phyloP scores from a whole-genome alignment of 2,329 filamentous ascomycete genomes.

The Aspergillus fischeri region DNA sequence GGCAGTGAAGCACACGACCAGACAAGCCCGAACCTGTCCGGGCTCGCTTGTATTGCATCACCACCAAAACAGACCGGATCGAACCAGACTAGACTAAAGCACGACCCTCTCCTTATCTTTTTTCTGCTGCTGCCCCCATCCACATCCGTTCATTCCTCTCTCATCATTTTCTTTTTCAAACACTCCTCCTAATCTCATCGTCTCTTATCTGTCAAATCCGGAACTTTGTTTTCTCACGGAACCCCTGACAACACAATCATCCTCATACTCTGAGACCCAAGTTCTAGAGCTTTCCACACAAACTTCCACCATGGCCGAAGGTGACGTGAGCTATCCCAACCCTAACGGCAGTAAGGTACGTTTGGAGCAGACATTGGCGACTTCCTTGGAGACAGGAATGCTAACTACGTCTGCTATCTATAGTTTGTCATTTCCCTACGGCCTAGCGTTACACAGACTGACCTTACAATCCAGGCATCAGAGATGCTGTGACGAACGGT shows the following conservation, averaged over 20 bases:
- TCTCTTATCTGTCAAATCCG: constrained; percentile 4
- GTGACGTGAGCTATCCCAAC: constrained; percentile 37
- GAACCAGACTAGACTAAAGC: background rate
- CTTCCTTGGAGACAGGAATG: background rate
- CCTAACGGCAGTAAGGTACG: constrained; percentile 38
- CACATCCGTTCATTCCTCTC: constrained; percentile 6
- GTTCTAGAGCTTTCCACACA: constrained; percentile 14
- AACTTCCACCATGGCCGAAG: constrained; percentile 30
- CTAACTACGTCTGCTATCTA: constrained; percentile 2
- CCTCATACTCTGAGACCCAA: constrained; percentile 6
- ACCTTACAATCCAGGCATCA: constrained; percentile 19
- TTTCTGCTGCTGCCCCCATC: constrained; percentile 13
- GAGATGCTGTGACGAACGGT: constrained; percentile 25
- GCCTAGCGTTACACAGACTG: constrained; percentile 14
- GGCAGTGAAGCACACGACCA: constrained; percentile 15
- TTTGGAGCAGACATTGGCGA: background rate
- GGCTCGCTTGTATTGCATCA: constrained; percentile 18
- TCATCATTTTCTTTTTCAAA: constrained; percentile 1
- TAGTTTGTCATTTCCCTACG: constrained; percentile 11
- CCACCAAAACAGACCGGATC: background rate
- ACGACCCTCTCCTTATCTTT: constrained; percentile 5
- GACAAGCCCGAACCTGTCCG: background rate
- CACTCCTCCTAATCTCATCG: constrained; percentile 8
- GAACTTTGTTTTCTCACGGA: background rate
- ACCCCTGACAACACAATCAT: constrained; percentile 4